Evolutionary conservation across 441 rosid genomes (phyloP), one percentile per base, ranked within the genome.

Genomic region (Codiaeum variegatum): DNA sequence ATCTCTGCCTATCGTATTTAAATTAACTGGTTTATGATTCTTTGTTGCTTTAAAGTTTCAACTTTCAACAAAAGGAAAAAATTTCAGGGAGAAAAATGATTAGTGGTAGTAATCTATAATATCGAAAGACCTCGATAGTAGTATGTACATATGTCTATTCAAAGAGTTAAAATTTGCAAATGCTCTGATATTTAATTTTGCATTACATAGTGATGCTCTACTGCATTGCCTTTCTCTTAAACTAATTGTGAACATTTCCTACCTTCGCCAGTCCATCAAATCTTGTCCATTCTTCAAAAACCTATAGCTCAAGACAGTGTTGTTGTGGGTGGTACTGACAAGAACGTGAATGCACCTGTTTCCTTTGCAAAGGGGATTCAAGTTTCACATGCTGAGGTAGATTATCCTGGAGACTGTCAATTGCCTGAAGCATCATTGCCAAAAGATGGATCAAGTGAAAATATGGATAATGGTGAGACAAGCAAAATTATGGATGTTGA

Each of bases 231-330:
- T 26, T 55, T n/a, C 4, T 46, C 67, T 46, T 71, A 55, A 68
- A 60, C 62, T 51, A 26, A 71, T 64, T 64, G 47, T 36, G 49
- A 56, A n/a, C 18, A 18, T 80, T 76, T 55, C 66, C 31, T 66
- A 60, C 18, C 32, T 32, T 46, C 83, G 77, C 84, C 63, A 93
- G 98, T 87, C 74, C 69, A 62, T 66, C 89, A 87, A 67, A 90
- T 93, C 61, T 76, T 93, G 79, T 85, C 93, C 62, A 68, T 87
- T 77, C 96, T 91, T 64, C 86, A 74, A 71, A 91, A 82, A 74
- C 93, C 84, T 55, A 58, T 71, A 64, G 76, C 58, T 60, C 68
- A 63, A 59, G 80, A 70, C 67, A 79, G 66, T 74, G n/a, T 66
- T 79, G 73, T 51, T 73, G 82, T 66, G 16, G 74, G 60, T 23